Base-by-base conservation (phyloP, 73 alveolate species). In the Blepharisma japonicum region DNA sequence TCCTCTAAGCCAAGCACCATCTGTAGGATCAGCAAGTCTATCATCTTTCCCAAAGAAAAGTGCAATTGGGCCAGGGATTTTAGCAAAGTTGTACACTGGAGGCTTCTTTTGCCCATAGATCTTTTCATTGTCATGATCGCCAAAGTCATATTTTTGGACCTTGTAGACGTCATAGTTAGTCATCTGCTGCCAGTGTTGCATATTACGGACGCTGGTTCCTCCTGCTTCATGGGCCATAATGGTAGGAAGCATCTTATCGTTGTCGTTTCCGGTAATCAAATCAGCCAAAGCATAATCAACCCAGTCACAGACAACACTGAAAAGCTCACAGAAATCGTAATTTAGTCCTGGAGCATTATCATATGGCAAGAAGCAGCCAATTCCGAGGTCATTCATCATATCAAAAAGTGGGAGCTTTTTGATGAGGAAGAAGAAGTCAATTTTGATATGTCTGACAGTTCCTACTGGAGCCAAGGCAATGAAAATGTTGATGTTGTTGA, bases 141-240 rank as follows among this genome's bases (percentile, higher is more conserved):
- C 96, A 77, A 72, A 92, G 68, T 92, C 93, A 77, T 72, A 90
- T 50, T 81, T 78, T 67, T 87, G 78, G 80, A 90, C 91, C 55
- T 71, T 81, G 14, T 84, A 84, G 11, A 89, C 54, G 25, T 55
- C 50, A 18, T 54, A 45, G 23, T 48, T 68, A 23, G 55, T 68
- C 45, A 90, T 68, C 74, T 93, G 86, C 70, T 84, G 77, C 84
- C 93, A 97, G 83, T 95, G 98, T 51, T 78, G 80, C 25, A 97
- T 55, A 77, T 90, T 87, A 81, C 90, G 85, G 51, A 90, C 80
- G 23, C 97, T 84, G 21, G 99, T 95, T 39, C 99, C 99, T 47
- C 95, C 96, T 0, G 99, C 99, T 68, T 86, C 97, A 87, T 94
- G 98, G 70, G 95, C 96, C 23, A 84, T 38, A 61, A 84, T 87